Evolutionary conservation across 2,329 filamentous ascomycete genomes (phyloP).

Genomic region (Colletotrichum tanaceti): DNA sequence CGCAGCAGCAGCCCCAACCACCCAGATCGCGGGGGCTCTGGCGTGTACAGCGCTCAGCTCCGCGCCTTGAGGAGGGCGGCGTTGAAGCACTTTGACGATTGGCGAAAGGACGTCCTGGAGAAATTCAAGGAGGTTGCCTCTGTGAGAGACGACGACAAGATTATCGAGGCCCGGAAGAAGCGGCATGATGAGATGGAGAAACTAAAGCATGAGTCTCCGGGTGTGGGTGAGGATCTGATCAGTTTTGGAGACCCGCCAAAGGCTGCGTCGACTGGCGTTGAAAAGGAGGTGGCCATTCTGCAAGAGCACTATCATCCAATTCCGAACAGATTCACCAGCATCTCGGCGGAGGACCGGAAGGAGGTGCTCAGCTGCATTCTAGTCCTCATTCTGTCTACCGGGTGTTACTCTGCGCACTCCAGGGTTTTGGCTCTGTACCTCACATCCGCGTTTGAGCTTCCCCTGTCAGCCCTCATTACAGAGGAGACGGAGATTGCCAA

Average conservation of each 20-base stretch:
- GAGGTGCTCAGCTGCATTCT: constrained; percentile 77
- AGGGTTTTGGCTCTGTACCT: constrained; percentile 75
- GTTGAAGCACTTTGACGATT: constrained; percentile 79
- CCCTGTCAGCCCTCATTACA: constrained; percentile 69
- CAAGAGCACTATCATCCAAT: constrained; percentile 66
- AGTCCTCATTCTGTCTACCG: constrained; percentile 76
- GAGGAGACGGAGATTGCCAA: constrained; percentile 82
- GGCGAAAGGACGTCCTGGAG: constrained; percentile 77
- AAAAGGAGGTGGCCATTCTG: constrained; percentile 57
- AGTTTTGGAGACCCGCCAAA: constrained; percentile 51
- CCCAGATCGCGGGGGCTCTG: constrained; percentile 35
- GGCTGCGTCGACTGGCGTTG: constrained; percentile 46
- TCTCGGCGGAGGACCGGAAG: constrained; percentile 68
- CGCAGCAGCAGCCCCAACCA: constrained; percentile 36
- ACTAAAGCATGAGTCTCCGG: constrained; percentile 49
- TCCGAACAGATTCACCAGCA: constrained; percentile 64
- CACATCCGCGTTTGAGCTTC: constrained; percentile 73
- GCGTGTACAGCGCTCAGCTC: constrained; percentile 43
- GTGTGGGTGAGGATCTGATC: constrained; percentile 55
- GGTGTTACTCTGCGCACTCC: constrained; percentile 81
- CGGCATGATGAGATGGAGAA: constrained; percentile 57
- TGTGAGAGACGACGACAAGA: constrained; percentile 60
- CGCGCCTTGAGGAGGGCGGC: constrained; percentile 61
- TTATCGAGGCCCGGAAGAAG: constrained; percentile 59
- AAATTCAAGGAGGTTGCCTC: constrained; percentile 76